Percentiles rank a stretch among this genome's conserved stretches.
Conservation (phyloP, 768 basidiomycete genomes). For the Paxillus rubicundulus region DNA sequence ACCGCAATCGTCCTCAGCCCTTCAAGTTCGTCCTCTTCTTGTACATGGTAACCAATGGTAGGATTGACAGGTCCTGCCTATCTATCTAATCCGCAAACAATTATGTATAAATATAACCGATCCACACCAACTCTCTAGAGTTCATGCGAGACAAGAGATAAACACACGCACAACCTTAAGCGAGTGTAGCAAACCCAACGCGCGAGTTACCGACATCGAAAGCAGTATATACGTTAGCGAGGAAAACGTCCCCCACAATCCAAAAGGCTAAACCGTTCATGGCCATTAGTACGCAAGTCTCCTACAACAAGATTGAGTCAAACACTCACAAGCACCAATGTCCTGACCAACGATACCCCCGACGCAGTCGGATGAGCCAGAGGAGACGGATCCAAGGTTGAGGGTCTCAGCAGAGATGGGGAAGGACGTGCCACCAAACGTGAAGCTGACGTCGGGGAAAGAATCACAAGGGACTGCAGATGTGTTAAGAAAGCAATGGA, state of each 20-base stretch:
- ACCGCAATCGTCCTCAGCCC: too few species aligned
- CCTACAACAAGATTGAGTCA: background rate
- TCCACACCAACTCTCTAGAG: too few species aligned
- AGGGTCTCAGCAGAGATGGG: constrained; percentile 28
- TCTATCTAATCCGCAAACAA: too few species aligned
- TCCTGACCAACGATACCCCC: constrained; percentile 26
- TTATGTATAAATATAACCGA: background rate
- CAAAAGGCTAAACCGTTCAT: constrained; percentile 8
- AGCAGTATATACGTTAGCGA: constrained; percentile 41
- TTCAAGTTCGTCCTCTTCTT: too few species aligned
- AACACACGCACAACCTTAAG: background rate
- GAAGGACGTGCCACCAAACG: constrained; percentile 38
- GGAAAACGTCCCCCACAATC: constrained; percentile 31
- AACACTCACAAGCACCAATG: constrained; percentile 1
- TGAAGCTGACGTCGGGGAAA: constrained; percentile 31
- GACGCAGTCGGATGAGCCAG: constrained; percentile 27
- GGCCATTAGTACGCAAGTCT: background rate
- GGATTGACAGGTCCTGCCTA: too few species aligned
- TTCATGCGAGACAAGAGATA: too few species aligned
- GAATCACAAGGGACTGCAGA: constrained; percentile 29
- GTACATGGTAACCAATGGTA: too few species aligned
- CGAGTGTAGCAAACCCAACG: constrained; percentile 37
- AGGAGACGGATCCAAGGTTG: constrained; percentile 36
- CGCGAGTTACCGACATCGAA: constrained; percentile 36
- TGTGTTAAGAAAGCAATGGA: background rate